Evolutionary conservation across 2,329 filamentous ascomycete genomes (phyloP), one percentile per base, ranked within the genome.

Genomic region (Raffaelea arxii): DNA sequence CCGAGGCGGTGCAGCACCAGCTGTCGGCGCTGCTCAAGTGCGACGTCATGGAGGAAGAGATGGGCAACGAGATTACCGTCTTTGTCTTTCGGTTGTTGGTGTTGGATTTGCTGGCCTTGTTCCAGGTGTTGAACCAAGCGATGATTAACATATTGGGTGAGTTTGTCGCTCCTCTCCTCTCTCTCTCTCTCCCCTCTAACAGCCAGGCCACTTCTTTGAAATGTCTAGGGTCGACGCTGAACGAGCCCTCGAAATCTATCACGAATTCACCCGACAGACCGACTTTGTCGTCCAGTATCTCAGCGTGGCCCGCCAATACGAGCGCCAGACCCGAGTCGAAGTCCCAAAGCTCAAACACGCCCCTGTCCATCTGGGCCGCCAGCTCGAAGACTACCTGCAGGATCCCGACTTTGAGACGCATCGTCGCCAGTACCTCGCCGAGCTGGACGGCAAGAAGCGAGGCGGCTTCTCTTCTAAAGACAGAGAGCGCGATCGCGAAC

Each of bases 261-360:
- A 90, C 60, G 84, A 76, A 16, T 98, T 98, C 59, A 88, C 88
- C 16, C 84, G 80, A 57, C 90, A 95, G 63, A 98, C 92, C 6
- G 90, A 97, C 56, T 80, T 83, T 53, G 91, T 97, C 1, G 91
- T 98, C 16, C 82, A 88, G 57, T 98, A 91, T 59, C 76, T 98
- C 40, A 82, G 83, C 55, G 75, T 91, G 38, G 92, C 92, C 39
- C 80, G 91, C 51, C 84, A 92, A 60, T 92, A 91, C 61, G 89
- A 97, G 65, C 84, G 90, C 60, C 87, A 90, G 53, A 98, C 92
- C 5, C 76, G 91, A 50, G 77, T 98, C 35, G 88, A 96, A 59
- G 94, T 98, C 7, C 92, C 92, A 10, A 96, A 95, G 68, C 75
- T 98, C 54, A 97, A 96, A 68, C 92, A 98, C 62, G 92, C 92